Percentiles rank a stretch among this genome's conserved stretches.
These are phyloP conservation scores for Schoenoplectus triqueter DNA, from an alignment of 202 grass and related monocot genomes.

Conservation along the genomic window DNA sequence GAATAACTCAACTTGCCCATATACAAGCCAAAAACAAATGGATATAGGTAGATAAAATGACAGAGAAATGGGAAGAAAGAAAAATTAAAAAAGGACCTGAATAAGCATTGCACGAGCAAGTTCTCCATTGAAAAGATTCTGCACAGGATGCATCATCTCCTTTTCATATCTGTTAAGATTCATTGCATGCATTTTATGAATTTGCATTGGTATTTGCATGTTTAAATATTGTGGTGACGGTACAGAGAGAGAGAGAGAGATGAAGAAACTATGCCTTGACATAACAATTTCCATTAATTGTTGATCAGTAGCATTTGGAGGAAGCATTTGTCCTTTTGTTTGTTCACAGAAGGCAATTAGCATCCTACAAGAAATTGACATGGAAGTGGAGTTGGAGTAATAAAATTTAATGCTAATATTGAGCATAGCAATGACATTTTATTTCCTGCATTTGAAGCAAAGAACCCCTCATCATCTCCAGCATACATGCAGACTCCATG, in stretches of 20 bases:
- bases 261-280: constrained; percentile 50
- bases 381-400: background rate
- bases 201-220: background rate
- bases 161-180: constrained; percentile 81
- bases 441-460: constrained; percentile 12
- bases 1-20: constrained; percentile 34
- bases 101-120: constrained; percentile 95
- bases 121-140: constrained; percentile 74
- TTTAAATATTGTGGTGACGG: background rate
- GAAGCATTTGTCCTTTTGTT: constrained; percentile 58
- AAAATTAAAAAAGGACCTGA: constrained; percentile 55
- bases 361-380: constrained; percentile 61
- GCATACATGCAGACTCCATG: background rate
- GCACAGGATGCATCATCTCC: constrained; percentile 76
- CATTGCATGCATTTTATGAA: constrained; percentile 15
- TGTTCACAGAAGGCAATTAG: constrained; percentile 80
- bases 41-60: background rate
- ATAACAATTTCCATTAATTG: constrained; percentile 73
- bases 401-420: constrained; percentile 4
- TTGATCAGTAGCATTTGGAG: constrained; percentile 55
- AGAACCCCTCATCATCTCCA: background rate
- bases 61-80: constrained; percentile 1
- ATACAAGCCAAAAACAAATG: background rate
- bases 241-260: constrained; percentile 11
- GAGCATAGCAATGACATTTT: background rate